These are phyloP conservation scores for Coemansia sp. DNA, from an alignment of 192 early-diverging fungal genomes.

Conservation along the genomic window DNA sequence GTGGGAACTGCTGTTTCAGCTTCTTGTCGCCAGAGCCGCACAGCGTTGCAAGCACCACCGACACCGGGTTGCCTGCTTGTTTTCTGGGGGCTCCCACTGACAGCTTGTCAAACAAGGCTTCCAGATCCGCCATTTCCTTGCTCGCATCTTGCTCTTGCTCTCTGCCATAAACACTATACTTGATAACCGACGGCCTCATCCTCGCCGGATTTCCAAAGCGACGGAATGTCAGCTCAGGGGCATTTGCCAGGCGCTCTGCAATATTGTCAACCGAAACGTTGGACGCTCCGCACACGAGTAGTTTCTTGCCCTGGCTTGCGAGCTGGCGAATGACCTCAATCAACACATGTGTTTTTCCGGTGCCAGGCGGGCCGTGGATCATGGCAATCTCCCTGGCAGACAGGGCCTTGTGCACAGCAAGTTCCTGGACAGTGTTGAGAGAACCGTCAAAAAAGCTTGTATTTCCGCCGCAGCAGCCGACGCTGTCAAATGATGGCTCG, in stretches of 20 bases:
- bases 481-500: conserved; percentile 24
- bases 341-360: conserved; percentile 78
- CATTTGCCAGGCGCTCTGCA: conserved; percentile 64
- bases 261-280: conserved; percentile 85
- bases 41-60: conserved; percentile 76
- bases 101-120: background rate
- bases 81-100: background rate
- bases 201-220: conserved; percentile 79
- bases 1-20: conserved; percentile 20
- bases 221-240: conserved; percentile 57
- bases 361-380: conserved; percentile 78
- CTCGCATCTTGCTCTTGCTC: background rate
- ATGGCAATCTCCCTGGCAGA: conserved; percentile 62
- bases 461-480: background rate
- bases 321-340: conserved; percentile 81
- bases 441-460: conserved; percentile 55
- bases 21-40: conserved; percentile 58
- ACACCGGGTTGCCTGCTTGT: conserved; percentile 10
- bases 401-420: conserved; percentile 64
- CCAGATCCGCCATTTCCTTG: background rate
- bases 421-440: conserved; percentile 65
- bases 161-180: conserved; percentile 26
- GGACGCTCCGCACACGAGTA: conserved; percentile 81
- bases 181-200: conserved; percentile 63
- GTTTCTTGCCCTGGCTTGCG: conserved; percentile 52